Conservation (phyloP, 169 alveolate species). For the Hepatocystis sp. region DNA sequence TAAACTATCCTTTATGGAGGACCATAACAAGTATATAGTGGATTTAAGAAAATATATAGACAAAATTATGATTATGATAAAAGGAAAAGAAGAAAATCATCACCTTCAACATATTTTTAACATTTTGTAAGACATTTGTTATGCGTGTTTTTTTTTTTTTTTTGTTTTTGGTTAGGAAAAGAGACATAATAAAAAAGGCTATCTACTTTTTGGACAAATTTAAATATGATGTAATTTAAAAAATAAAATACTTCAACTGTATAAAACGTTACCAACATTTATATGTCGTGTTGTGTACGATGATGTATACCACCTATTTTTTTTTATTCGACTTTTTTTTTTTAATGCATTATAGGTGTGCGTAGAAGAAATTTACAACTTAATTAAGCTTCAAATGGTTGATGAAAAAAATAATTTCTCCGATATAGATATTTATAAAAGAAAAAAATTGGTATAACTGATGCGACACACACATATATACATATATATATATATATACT, state of each 20-base stretch:
- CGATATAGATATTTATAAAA: conserved; percentile 61
- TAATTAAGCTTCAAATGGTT: conserved; percentile 56
- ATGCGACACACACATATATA: background rate
- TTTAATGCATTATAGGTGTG: conserved; percentile 21
- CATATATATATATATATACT: conserved; percentile 3
- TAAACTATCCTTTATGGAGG: conserved; percentile 7
- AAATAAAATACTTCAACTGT: too few species aligned
- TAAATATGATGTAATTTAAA: conserved; percentile 46
- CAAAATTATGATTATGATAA: conserved; percentile 49
- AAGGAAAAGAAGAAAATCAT: conserved; percentile 27
- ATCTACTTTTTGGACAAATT: conserved; percentile 38
- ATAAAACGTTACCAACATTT: too few species aligned
- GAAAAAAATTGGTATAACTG: conserved; percentile 60
- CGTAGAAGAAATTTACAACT: conserved; percentile 42
- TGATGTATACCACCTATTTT: too few species aligned
- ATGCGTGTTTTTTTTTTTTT: conserved; percentile 7
- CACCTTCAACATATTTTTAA: conserved; percentile 25
- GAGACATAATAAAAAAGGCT: conserved; percentile 32
- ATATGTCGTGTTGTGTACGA: too few species aligned
- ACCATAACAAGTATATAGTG: too few species aligned
- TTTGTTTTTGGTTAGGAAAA: conserved; percentile 25
- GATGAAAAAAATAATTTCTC: conserved; percentile 28
- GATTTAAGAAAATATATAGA: too few species aligned
- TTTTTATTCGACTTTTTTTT: background rate
- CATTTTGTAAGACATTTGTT: conserved; percentile 46